Base-by-base conservation (phyloP, 2,329 filamentous ascomycete species). In the Byssochlamys sp. region DNA sequence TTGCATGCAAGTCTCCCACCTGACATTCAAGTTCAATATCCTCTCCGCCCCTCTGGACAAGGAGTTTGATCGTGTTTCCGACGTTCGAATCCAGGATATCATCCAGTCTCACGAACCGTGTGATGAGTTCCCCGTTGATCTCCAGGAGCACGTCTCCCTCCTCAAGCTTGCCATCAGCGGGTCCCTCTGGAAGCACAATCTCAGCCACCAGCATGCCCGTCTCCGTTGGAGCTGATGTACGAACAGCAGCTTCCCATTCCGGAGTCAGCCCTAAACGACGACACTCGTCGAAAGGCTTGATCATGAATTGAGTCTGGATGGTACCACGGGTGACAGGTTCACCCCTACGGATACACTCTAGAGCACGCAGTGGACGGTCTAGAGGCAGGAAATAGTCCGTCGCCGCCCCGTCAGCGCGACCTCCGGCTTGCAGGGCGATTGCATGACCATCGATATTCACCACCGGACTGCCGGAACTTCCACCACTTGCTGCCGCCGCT, bases 251-350 rank as follows among this genome's bases (percentile, higher is more conserved):
- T 77, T 99, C 94, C 86, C 90, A 95, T 55, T 90, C 83, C 0
- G 91, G 81, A 1, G 84, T 90, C 59, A 99, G 79, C 6, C 94
- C 94, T 10, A 99, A 79, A 59, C 94, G 84, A 56, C 92, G 86
- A 73, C 94, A 97, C 72, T 99, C 95, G 66, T 99, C 95, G 66
- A 99, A 99, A 0, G 94, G 90, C 74, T 97, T 97, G 61, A 99
- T 82, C 55, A 97, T 82, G 82, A 95, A 99, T 71, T 99, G 94
- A 61, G 90, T 95, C 74, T 99, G 94, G 54, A 99, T 95, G n/a
- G 94, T 95, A 53, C 94, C 94, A 65, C 94, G 83, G n/a, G 87
- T 85, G 55, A 99, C 86, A 1, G 82, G 82, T 64, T 86, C 82
- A 33, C 84, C 86, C 62, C 86, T 80, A 69, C 88, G 90, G 57